These are phyloP conservation scores for Neonectria faginata DNA, from an alignment of 2,329 filamentous ascomycete genomes.

Conservation along the genomic window DNA sequence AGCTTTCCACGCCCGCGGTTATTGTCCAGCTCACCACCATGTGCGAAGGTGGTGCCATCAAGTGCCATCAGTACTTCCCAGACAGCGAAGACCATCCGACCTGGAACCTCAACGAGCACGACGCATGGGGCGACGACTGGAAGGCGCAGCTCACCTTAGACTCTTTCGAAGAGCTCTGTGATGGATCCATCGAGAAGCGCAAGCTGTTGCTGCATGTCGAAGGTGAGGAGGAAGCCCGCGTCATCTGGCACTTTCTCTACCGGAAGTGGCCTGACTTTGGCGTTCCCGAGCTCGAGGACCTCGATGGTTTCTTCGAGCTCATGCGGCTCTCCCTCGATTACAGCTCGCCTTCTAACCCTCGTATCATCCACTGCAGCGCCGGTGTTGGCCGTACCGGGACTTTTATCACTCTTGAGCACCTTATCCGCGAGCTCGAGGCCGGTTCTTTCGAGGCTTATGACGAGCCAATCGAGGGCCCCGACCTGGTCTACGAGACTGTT, in stretches of 20 bases:
- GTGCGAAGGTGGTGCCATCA: conserved; percentile 79
- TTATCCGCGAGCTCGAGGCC: conserved; percentile 82
- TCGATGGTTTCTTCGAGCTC: conserved; percentile 75
- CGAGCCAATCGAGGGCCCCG: conserved; percentile 52
- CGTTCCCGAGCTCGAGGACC: conserved; percentile 77
- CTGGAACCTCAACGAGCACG: conserved; percentile 69
- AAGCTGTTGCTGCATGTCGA: conserved; percentile 72
- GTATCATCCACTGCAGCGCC: conserved; percentile 89
- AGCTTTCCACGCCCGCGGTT: conserved; percentile 77
- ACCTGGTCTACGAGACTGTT: conserved; percentile 83
- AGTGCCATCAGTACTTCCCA: conserved; percentile 93
- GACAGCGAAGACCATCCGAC: conserved; percentile 63
- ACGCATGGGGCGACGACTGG: conserved; percentile 75
- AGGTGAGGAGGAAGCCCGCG: conserved; percentile 61
- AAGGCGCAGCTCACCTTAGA: conserved; percentile 77
- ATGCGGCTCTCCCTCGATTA: conserved; percentile 73
- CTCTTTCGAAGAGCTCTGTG: conserved; percentile 65
- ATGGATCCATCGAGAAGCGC: conserved; percentile 77
- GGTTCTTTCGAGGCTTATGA: conserved; percentile 71
- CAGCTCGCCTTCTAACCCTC: conserved; percentile 70
- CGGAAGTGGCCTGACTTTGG: conserved; percentile 91
- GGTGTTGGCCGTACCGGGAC: conserved; percentile 95
- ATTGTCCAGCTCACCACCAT: conserved; percentile 96
- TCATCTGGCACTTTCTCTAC: conserved; percentile 88
- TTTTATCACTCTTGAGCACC: conserved; percentile 95